Evolutionary conservation across 345 rosid genomes (phyloP), one percentile per base, ranked within the genome.

Genomic region (Isatis tinctoria): DNA sequence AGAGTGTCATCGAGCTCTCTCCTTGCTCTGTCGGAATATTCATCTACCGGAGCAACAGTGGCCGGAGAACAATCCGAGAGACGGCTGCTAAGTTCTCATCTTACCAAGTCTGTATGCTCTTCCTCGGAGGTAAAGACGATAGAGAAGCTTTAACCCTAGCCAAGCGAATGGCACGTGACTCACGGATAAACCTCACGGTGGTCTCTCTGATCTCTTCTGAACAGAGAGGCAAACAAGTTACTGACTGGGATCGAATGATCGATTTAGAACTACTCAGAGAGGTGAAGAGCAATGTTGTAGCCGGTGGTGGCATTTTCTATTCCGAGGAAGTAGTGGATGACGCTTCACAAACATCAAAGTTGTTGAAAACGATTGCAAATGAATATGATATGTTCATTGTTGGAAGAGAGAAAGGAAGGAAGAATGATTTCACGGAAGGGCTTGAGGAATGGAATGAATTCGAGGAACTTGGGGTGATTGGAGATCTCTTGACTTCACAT

Each of bases 11-110:
- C 2, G 80, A 79, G 0, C 69, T 58, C 24, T 77, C 87, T 12
- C 85, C 85, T 22, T 84, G 85, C 41, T 84, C 87, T n/a, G 80
- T 79, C 0, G 83, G 87, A 24, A 77, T 82, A 36, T 61, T 77
- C 4, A 28, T 74, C 3, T 71, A 81, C 52, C 67, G 85, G 0
- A 74, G 81, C 33, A 67, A 5, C 33, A 20, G 18, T 20, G 33
- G 48, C 8, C 47, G 71, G 18, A 77, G 76, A 77, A 56, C 80
- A 47, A 48, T 77, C 64, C 26, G 48, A 47, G 76, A 78, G 1
- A 69, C 71, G 2, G 44, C 70, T 63, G 30, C 14, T 16, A 53
- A 47, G 9, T 52, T 52, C 33, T 69, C 77, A 10, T 12, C 64
- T 5, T 79, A 76, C 39, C 27, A 70, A 28, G 75, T 76, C 1